phyloP scores from a whole-genome alignment of 805 yeast genomes.

The Schwanniomyces occidentalis region DNA sequence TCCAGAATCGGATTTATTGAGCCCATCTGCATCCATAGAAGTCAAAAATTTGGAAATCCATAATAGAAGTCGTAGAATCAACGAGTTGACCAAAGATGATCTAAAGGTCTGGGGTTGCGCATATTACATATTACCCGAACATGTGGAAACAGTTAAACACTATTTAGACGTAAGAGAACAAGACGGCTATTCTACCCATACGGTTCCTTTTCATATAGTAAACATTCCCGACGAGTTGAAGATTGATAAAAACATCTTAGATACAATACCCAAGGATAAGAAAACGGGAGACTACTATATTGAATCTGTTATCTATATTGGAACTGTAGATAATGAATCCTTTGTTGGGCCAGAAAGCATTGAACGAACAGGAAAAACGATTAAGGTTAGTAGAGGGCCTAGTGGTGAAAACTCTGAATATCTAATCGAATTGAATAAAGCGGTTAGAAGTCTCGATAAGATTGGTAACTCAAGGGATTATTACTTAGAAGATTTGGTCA shows the following conservation, averaged over 20 bases:
- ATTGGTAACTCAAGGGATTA: conserved; percentile 22
- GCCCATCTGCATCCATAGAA: conserved; percentile 6
- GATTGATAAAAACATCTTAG: conserved; percentile 7
- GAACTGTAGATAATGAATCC: conserved; percentile 76
- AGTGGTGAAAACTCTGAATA: conserved; percentile 82
- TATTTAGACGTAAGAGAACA: conserved; percentile 84
- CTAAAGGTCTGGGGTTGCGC: conserved; percentile 77
- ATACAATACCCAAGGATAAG: conserved; percentile 14
- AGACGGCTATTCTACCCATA: conserved; percentile 78
- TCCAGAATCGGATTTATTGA: conserved; percentile 10
- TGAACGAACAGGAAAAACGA: conserved; percentile 58
- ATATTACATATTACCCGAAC: conserved; percentile 69
- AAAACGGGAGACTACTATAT: conserved; percentile 43
- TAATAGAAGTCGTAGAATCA: conserved; percentile 9
- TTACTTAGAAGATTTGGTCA: conserved; percentile 35
- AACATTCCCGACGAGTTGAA: conserved; percentile 14
- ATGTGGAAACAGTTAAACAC: conserved; percentile 59
- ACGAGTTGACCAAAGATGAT: conserved; percentile 38
- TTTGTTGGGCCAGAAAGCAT: conserved; percentile 81
- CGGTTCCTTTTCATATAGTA: conserved; percentile 60
- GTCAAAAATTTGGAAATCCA: conserved; percentile 8
- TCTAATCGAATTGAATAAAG: conserved; percentile 51
- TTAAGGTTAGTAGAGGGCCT: conserved; percentile 64
- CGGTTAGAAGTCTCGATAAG: conserved; percentile 34
- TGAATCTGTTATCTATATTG: conserved; percentile 73